Conservation (phyloP, 306 rosid genomes). For the Vigna angularis region DNA sequence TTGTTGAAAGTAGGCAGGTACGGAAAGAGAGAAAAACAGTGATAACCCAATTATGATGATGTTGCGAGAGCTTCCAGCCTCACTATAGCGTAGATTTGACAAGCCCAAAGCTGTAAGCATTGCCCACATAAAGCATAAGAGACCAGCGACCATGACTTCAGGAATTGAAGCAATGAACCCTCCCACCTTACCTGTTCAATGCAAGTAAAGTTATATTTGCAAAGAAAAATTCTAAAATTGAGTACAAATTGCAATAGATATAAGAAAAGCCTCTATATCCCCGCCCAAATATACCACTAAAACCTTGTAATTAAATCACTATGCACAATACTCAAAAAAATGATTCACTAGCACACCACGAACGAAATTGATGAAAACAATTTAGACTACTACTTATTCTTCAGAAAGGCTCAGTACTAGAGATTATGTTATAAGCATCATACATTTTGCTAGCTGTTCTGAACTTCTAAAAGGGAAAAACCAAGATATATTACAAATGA, state of each 20-base stretch:
- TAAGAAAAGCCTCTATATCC: neutral
- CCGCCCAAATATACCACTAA: constrained; percentile 12
- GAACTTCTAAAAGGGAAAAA: constrained; percentile 13
- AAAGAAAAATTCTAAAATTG: neutral
- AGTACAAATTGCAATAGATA: constrained; percentile 7
- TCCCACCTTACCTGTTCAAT: constrained; percentile 86
- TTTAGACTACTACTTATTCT: neutral
- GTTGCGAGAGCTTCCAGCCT: constrained; percentile 99
- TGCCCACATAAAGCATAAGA: constrained; percentile 97
- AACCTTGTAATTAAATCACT: neutral
- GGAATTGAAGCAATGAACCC: constrained; percentile 98
- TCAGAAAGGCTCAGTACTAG: neutral
- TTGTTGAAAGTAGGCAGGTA: constrained; percentile 98
- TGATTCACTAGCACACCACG: constrained; percentile 17
- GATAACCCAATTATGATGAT: constrained; percentile 95
- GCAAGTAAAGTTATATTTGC: constrained; percentile 27
- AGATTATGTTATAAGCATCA: constrained; percentile 20
- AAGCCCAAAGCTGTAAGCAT: constrained; percentile 96
- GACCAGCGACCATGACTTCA: constrained; percentile 96
- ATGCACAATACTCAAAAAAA: neutral
- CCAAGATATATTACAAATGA: constrained; percentile 21
- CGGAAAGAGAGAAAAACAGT: constrained; percentile 89
- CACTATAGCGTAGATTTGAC: constrained; percentile 98
- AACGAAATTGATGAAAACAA: constrained; percentile 1
- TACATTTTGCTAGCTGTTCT: constrained; percentile 5